Evolutionary conservation across 1,139 yeast genomes (phyloP), one percentile per base, ranked within the genome.

Genomic region (Pichia sp.): DNA sequence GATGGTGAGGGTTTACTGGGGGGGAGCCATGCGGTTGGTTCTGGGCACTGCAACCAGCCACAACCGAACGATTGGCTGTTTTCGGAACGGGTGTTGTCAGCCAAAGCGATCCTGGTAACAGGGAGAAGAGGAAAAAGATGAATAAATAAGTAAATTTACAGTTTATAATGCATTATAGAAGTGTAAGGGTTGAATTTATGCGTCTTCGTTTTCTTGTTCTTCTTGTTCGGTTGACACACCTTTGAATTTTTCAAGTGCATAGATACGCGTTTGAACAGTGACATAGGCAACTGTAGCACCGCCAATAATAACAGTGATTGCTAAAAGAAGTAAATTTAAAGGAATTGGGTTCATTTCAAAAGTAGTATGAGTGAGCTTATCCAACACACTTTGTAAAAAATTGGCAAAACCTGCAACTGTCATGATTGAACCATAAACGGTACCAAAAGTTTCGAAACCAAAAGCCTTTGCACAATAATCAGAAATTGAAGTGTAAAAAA

Each of bases 391-490:
- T 55, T 75, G 80, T 31, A 69, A 57, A 42, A 75, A 70, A 55
- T 77, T 77, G 58, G 75, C 70, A 23, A 74, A 48, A 13, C 83
- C 83, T 2, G 80, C 70, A 46, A 74, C 64, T 21, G 79, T 74
- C 62, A 77, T 77, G 42, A 76, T 74, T 3, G 79, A 64, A 4
- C 83, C 83, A 55, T 77, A 77, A 9, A 44, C 78, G 1, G 89
- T 80, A 31, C 96, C 96, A 63, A 89, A 89, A 1, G 94, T 87
- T 43, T 78, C 83, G 61, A 84, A 88, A 0, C 97, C 97, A 66
- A 89, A 89, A 18, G 88, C 93, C 57, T 89, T 89, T 33, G 95
- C 94, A 58, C 81, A 74, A 50, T 70, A 73, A 55, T 77, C 82
- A 21, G 79, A 72, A 23, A 77, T 71, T 1, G 81, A 74, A 14